Evolutionary conservation across 2,329 filamentous ascomycete species (phyloP).

Genomic region (Metarhizium brunneum): DNA sequence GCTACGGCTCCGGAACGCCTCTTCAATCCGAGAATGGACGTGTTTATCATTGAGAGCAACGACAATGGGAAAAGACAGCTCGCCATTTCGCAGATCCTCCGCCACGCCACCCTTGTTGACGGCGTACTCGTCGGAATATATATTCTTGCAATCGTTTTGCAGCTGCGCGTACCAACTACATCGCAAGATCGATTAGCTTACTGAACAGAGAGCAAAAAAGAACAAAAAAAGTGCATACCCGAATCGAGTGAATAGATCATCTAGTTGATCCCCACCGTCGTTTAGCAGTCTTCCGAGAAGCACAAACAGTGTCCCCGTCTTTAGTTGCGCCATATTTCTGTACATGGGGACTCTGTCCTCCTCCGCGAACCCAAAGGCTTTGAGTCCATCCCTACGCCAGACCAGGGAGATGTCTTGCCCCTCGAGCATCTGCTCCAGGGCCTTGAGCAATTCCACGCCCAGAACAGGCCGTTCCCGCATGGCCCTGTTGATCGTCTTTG

Average conservation of each 20-base stretch:
- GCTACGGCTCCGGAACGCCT: constrained; percentile 2
- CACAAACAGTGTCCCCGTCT: constrained; percentile 9
- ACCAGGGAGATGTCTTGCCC: constrained; percentile 11
- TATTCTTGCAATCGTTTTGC: constrained; percentile 12
- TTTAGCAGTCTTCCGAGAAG: constrained; percentile 8
- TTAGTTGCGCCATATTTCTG: constrained; percentile 9
- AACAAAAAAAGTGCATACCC: constrained; percentile 3
- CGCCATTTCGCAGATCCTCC: constrained; percentile 10
- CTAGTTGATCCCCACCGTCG: constrained; percentile 6
- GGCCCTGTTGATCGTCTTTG: constrained; percentile 8
- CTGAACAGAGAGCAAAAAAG: not conserved
- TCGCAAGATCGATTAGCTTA: not conserved
- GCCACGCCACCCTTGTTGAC: constrained; percentile 9
- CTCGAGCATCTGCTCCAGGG: constrained; percentile 8
- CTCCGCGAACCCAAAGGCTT: constrained; percentile 2
- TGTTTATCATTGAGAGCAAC: constrained; percentile 7
- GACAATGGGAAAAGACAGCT: constrained; percentile 9
- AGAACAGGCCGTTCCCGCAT: constrained; percentile 7
- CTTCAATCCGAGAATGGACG: not conserved
- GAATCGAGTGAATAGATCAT: constrained; percentile 9
- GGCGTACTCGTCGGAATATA: constrained; percentile 9
- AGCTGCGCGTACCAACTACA: constrained; percentile 9
- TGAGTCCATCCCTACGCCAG: constrained; percentile 9
- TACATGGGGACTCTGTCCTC: constrained; percentile 5
- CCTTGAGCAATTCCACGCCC: constrained; percentile 7